phyloP scores from a whole-genome alignment of 768 basidiomycete genomes.

The Mycena rosella region DNA sequence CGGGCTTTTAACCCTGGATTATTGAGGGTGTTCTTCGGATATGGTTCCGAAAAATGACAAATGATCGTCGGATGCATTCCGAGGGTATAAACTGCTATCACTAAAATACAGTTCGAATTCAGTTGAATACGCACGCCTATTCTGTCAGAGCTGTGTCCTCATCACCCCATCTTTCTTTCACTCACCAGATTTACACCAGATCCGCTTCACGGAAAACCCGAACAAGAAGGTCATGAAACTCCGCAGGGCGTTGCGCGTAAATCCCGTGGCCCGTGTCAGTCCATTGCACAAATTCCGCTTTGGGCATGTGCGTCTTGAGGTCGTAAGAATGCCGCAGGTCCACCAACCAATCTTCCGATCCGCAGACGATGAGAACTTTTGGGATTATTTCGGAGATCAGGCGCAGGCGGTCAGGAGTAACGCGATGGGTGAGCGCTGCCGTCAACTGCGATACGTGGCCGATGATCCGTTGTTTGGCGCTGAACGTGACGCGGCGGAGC shows the following conservation, averaged over 20 bases:
- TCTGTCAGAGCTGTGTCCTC: too few relatives aligned
- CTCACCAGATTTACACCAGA: conserved; percentile 28
- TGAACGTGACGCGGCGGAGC: conserved; percentile 60
- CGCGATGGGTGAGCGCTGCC: conserved; percentile 73
- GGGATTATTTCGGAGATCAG: conserved; percentile 67
- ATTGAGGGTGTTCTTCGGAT: too few relatives aligned
- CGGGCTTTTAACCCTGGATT: too few relatives aligned
- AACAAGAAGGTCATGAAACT: conserved; percentile 70
- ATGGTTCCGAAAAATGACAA: too few relatives aligned
- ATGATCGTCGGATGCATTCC: too few relatives aligned
- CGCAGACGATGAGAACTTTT: conserved; percentile 75
- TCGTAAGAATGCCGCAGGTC: conserved; percentile 60
- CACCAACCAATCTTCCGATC: conserved; percentile 73
- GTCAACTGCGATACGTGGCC: conserved; percentile 81
- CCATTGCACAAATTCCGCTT: conserved; percentile 68
- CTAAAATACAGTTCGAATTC: too few relatives aligned
- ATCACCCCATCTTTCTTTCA: too few relatives aligned
- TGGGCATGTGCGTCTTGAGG: conserved; percentile 71
- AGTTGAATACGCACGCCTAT: too few relatives aligned
- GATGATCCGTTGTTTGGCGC: conserved; percentile 68
- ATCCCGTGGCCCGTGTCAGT: conserved; percentile 74
- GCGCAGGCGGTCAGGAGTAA: conserved; percentile 60
- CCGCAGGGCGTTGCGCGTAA: conserved; percentile 58
- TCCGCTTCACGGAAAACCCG: conserved; percentile 66
- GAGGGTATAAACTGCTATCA: too few relatives aligned